phyloP scores from a whole-genome alignment of 495 filamentous ascomycete genomes.

The Paragyromitra xinjiangensis region DNA sequence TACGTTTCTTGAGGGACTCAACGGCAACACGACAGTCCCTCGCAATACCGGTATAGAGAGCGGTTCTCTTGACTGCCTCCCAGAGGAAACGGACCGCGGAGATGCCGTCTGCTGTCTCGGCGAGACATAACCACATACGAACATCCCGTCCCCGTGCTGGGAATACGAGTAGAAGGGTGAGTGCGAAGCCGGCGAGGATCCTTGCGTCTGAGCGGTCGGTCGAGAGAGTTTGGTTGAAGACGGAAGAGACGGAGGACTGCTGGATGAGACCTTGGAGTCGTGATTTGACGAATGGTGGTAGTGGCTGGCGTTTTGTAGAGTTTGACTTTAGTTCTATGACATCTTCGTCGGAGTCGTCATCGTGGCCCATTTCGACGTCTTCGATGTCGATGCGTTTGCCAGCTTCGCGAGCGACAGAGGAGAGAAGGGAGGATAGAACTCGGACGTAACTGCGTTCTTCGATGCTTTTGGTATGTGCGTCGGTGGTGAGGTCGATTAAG shows the following conservation, averaged over 20 bases:
- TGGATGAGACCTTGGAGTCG: conserved; percentile 72
- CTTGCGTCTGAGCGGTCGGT: conserved; percentile 69
- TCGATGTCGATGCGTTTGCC: conserved; percentile 66
- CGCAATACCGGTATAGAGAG: conserved; percentile 71
- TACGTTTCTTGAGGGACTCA: conserved; percentile 64
- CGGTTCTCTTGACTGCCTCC: conserved; percentile 74
- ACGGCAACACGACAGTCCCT: conserved; percentile 69
- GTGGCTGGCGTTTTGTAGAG: conserved; percentile 53
- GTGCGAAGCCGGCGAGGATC: conserved; percentile 82
- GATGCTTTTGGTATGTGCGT: neutral
- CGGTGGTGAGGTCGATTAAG: conserved; percentile 58
- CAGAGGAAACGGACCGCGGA: conserved; percentile 91
- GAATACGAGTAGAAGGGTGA: conserved; percentile 87
- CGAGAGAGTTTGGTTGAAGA: conserved; percentile 56
- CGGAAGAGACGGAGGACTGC: conserved; percentile 60
- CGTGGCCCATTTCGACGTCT: conserved; percentile 58
- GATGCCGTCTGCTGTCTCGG: conserved; percentile 71
- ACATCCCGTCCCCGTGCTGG: conserved; percentile 86
- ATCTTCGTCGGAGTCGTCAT: conserved; percentile 53
- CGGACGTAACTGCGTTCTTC: conserved; percentile 65
- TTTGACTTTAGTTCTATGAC: neutral
- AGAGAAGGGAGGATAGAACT: conserved; percentile 73
- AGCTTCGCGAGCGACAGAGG: conserved; percentile 69
- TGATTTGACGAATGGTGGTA: conserved; percentile 68
- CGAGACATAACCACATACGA: conserved; percentile 91